phyloP scores from a whole-genome alignment of 306 rosid genomes.

The Myrica gale region DNA sequence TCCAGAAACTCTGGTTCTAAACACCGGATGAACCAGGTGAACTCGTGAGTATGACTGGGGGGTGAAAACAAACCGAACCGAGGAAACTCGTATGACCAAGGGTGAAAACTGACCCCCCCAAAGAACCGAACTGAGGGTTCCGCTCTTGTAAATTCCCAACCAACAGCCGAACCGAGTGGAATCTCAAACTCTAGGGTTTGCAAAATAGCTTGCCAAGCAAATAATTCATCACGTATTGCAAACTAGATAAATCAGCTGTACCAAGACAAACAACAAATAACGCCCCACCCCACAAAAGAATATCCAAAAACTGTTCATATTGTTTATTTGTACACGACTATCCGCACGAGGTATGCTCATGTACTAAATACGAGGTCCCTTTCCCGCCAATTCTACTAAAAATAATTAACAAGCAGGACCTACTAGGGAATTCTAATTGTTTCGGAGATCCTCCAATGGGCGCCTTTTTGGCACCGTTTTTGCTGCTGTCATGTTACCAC shows the following conservation, averaged over 20 bases:
- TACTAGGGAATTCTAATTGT: neutral
- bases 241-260: too few relatives aligned
- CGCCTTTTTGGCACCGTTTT: conserved; percentile 18
- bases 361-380: neutral
- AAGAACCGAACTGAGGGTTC: too few relatives aligned
- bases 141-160: too few relatives aligned
- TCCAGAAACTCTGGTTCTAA: too few relatives aligned
- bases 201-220: neutral
- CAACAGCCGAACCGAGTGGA: neutral
- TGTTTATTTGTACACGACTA: neutral
- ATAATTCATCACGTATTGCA: too few relatives aligned
- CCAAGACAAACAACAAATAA: too few relatives aligned
- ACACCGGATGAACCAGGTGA: too few relatives aligned
- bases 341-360: conserved; percentile 31
- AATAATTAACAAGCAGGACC: neutral
- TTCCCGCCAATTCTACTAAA: neutral
- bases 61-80: too few relatives aligned
- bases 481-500: conserved; percentile 1
- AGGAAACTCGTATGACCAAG: too few relatives aligned
- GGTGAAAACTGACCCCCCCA: too few relatives aligned
- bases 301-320: neutral
- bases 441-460: conserved; percentile 26
- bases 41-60: too few relatives aligned
- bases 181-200: neutral
- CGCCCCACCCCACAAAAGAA: neutral